A percentile compares a stretch with the other conserved stretches of the same genome.
Conservation (phyloP, 768 basidiomycete species). For the Glaciozyma antarctica region DNA sequence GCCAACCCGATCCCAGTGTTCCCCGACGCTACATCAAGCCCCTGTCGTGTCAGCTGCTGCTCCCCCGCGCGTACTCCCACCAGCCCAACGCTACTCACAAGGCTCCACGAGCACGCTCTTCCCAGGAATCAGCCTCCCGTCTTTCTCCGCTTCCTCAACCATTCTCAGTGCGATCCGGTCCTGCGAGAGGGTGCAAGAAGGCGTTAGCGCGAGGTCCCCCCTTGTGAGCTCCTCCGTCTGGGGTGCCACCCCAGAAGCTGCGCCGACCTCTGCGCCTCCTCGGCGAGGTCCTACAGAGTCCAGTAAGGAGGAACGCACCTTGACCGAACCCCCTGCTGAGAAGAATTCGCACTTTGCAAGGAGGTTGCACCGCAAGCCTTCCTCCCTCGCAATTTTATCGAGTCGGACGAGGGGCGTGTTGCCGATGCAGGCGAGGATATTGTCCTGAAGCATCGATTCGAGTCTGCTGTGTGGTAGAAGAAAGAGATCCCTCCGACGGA, state of each 20-base stretch:
- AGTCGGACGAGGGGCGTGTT: slow-evolving; percentile 81
- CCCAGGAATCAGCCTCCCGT: slow-evolving; percentile 74
- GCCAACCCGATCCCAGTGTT: slow-evolving; percentile 61
- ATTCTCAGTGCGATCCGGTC: slow-evolving; percentile 50
- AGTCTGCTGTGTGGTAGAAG: too few relatives aligned
- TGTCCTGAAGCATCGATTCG: not conserved
- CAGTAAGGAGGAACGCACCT: slow-evolving; percentile 44
- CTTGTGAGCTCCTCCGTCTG: not conserved
- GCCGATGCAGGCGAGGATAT: slow-evolving; percentile 57
- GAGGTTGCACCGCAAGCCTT: slow-evolving; percentile 80
- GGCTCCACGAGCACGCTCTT: slow-evolving; percentile 90
- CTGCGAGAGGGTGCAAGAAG: not conserved
- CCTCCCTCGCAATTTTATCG: slow-evolving; percentile 60
- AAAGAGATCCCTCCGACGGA: too few relatives aligned
- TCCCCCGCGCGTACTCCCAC: not conserved
- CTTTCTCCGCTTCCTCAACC: slow-evolving; percentile 85
- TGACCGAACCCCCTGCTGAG: slow-evolving; percentile 85
- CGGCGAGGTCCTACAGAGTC: not conserved
- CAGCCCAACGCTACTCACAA: slow-evolving; percentile 38
- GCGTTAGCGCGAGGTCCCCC: not conserved
- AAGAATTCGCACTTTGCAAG: slow-evolving; percentile 82
- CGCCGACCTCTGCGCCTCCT: not conserved
- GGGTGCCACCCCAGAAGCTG: not conserved
- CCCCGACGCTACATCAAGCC: slow-evolving; percentile 17
- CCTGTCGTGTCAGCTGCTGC: not conserved